Percentiles rank a stretch among this genome's conserved stretches.
These are phyloP conservation scores for Daldinia caldariorum DNA, from an alignment of 495 filamentous ascomycete species.

Conservation along the genomic window DNA sequence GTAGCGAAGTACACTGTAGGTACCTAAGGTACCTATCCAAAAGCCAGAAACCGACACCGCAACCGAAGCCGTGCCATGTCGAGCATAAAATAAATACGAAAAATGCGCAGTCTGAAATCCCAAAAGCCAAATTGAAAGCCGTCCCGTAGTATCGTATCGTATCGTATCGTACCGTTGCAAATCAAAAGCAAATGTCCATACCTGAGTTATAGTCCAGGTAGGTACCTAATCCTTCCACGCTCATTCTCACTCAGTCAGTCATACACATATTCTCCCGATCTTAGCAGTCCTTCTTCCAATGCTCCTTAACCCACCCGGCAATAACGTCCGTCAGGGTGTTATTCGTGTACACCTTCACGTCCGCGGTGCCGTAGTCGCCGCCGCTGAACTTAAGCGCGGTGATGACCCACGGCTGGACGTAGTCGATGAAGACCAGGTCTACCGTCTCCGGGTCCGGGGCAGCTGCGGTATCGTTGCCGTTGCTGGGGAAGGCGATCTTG, in stretches of 20 bases:
- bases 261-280: no score
- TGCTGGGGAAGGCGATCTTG: constrained; percentile 63
- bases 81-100: neutral
- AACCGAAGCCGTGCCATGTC: neutral
- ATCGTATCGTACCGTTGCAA: neutral
- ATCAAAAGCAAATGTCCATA: neutral
- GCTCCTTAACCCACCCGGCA: constrained; percentile 76
- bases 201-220: no score
- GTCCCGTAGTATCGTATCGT: neutral
- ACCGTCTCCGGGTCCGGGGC: constrained; percentile 70
- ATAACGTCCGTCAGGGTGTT: constrained; percentile 79
- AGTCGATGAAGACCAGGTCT: constrained; percentile 91
- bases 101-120: neutral
- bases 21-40: constrained; percentile 3
- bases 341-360: constrained; percentile 73
- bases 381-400: constrained; percentile 75
- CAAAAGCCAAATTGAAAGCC: neutral
- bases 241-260: neutral
- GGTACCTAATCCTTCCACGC: no score
- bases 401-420: constrained; percentile 82
- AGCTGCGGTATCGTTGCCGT: constrained; percentile 28
- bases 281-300: constrained; percentile 73
- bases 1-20: no score
- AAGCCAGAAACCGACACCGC: neutral
- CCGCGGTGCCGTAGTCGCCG: constrained; percentile 64